These are phyloP conservation scores for Aspergillus sp. DNA, from an alignment of 2,329 filamentous ascomycete genomes.

Conservation along the genomic window DNA sequence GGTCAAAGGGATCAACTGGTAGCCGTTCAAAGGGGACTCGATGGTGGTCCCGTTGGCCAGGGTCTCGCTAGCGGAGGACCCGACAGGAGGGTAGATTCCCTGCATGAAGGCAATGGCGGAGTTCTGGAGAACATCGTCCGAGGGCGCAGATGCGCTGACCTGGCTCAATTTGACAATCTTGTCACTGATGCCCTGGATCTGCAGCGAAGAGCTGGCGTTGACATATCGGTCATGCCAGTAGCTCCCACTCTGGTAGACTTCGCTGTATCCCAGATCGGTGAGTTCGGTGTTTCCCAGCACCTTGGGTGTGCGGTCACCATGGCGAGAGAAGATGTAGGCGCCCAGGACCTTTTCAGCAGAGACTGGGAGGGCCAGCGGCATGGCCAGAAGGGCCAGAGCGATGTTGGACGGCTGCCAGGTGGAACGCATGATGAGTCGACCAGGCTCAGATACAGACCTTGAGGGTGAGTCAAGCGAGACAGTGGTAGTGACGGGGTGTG, in stretches of 20 bases:
- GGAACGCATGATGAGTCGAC: conserved; percentile 22
- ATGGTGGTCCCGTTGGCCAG: conserved; percentile 69
- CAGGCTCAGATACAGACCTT: not conserved
- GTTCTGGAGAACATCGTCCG: conserved; percentile 74
- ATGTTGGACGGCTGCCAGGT: conserved; percentile 21
- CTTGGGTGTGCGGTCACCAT: conserved; percentile 86
- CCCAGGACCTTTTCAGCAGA: conserved; percentile 69
- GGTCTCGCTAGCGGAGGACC: conserved; percentile 53
- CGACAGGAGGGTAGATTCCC: conserved; percentile 78
- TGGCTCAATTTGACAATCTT: conserved; percentile 68
- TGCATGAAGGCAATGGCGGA: conserved; percentile 80
- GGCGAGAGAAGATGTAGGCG: conserved; percentile 82
- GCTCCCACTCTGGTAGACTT: conserved; percentile 69
- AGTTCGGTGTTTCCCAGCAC: conserved; percentile 66
- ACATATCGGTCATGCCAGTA: conserved; percentile 80
- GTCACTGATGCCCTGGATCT: conserved; percentile 65
- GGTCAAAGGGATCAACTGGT: conserved; percentile 78
- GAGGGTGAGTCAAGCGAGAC: not conserved
- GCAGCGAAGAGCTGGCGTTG: conserved; percentile 53
- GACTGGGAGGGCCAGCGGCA: conserved; percentile 22
- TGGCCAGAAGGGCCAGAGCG: conserved; percentile 24
- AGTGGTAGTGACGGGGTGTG: too few species aligned
- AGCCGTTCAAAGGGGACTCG: conserved; percentile 69
- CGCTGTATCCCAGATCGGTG: conserved; percentile 73
- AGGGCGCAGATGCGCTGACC: conserved; percentile 68